phyloP scores from a whole-genome alignment of 768 basidiomycete species.

The Calocybe cyanea region DNA sequence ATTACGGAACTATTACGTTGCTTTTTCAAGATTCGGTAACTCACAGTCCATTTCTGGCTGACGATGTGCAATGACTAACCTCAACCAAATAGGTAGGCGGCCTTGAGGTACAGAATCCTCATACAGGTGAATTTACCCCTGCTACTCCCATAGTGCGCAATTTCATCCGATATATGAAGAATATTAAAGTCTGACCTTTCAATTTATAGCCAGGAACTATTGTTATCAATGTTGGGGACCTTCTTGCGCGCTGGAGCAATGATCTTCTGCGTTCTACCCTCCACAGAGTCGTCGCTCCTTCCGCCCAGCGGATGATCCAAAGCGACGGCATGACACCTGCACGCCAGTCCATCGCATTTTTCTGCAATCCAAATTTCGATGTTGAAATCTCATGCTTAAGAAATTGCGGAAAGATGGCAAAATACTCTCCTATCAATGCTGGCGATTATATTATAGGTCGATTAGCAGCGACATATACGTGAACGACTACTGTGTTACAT shows the following conservation, averaged over 20 bases:
- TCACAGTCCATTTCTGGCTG: not conserved
- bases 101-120: conserved; percentile 77
- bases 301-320: conserved; percentile 42
- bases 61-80: too few relatives aligned
- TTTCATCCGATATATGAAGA: not conserved
- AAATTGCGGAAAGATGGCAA: conserved; percentile 52
- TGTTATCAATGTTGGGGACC: conserved; percentile 79
- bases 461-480: conserved; percentile 55
- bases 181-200: conserved; percentile 1
- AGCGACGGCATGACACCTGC: conserved; percentile 55
- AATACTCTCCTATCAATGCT: conserved; percentile 69
- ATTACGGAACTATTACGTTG: conserved; percentile 79
- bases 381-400: conserved; percentile 69
- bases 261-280: conserved; percentile 75
- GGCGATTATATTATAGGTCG: conserved; percentile 77
- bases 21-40: conserved; percentile 73
- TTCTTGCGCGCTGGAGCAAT: conserved; percentile 82
- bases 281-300: conserved; percentile 78
- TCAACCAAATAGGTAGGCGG: conserved; percentile 59
- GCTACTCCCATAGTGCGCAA: conserved; percentile 70
- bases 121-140: conserved; percentile 66
- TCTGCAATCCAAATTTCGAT: conserved; percentile 78
- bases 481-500: too few relatives aligned
- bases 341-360: conserved; percentile 83
- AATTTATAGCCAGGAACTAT: conserved; percentile 65